Base-by-base conservation (phyloP, 2,329 filamentous ascomycete genomes). In the Waltergamsia citrina region DNA sequence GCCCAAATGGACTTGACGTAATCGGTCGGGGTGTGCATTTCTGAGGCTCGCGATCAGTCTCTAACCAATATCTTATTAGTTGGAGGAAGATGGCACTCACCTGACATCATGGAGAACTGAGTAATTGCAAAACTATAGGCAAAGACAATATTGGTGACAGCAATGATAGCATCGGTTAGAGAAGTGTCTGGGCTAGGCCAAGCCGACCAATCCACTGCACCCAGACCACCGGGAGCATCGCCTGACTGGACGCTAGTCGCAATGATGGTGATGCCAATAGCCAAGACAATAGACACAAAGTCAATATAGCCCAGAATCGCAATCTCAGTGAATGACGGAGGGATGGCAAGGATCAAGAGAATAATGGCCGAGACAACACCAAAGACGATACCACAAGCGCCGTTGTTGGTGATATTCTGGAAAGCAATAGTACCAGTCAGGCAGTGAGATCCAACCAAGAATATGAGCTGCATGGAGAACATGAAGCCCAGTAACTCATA, bases 361-460 rank as follows among this genome's bases (percentile, higher is more conserved):
- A 69, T 54, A 29, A 69, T 55, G 22, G 61, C 63, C 3, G 63
- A 65, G 17, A 67, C 54, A 29, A 65, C 54, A 20, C 57, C 57
- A 39, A 67, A 69, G 33, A 62, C 56, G 29, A 68, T 45, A 15
- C 60, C 60, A 53, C 65, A 69, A 12, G 54, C 47, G 31, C 51
- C 71, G 41, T 80, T 67, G 4, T 70, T 53, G 5, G 76, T 77
- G 33, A 85, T 62, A 33, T 67, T 74, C 44, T 77, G 77, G 54
- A 84, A 71, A 43, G 79, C 79, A 45, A 84, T 78, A 21, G 69
- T 70, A 43, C 83, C 83, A 0, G 78, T 82, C 40, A 85, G 59
- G 33, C 81, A 64, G 55, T 86, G 82, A n/a, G 78, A 81, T 22
- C 71, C 77, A 55, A 81, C 77, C 44, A 82, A 69, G 56, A 85